Conservation (phyloP, 1,139 yeast species). For the Taphrina populina region DNA sequence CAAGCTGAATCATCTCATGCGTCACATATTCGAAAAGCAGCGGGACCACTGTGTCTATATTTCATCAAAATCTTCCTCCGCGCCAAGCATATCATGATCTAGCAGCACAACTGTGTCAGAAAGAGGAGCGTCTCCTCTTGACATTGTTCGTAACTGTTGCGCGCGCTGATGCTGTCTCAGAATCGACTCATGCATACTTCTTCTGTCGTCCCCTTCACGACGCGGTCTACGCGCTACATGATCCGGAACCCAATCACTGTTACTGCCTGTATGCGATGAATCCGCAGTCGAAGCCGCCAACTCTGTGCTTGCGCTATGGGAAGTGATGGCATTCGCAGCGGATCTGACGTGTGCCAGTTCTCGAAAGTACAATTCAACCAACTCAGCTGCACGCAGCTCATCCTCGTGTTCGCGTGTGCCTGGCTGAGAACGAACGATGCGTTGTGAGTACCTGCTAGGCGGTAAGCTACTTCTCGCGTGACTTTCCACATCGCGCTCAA, state of each 20-base stretch:
- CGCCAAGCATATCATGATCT: no score
- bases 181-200: slow-evolving; percentile 11
- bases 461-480: slow-evolving; percentile 9
- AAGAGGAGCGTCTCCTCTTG: no score
- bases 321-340: slow-evolving; percentile 8
- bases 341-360: slow-evolving; percentile 12
- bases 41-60: no score
- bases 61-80: no score
- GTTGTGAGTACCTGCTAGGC: not conserved
- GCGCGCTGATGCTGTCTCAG: slow-evolving; percentile 11
- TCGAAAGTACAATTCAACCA: slow-evolving; percentile 16
- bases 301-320: no score
- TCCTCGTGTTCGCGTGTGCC: slow-evolving; percentile 23
- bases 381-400: slow-evolving; percentile 16
- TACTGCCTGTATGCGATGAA: not conserved
- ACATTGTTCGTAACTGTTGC: no score
- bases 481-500: slow-evolving; percentile 8
- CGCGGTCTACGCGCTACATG: slow-evolving; percentile 13
- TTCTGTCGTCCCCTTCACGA: not conserved
- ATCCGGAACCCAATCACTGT: slow-evolving; percentile 3
- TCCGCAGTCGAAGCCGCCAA: no score
- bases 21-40: no score
- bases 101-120: no score
- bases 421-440: slow-evolving; percentile 11
- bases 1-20: no score